Base-by-base conservation (phyloP, 129 eudicot species). In the Escallonia rubra region DNA sequence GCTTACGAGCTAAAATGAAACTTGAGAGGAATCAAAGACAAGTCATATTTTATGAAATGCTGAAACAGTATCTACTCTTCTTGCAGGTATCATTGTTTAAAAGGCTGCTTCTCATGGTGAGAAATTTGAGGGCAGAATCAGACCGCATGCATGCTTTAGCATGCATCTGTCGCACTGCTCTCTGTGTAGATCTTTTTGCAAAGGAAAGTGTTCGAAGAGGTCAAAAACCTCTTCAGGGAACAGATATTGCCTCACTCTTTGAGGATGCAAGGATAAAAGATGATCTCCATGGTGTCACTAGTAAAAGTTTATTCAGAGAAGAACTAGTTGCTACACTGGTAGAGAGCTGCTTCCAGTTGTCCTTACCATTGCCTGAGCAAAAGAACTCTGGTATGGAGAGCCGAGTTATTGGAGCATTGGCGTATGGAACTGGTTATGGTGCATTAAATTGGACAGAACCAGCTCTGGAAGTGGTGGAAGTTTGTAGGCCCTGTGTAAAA, bases 131-230 rank as follows among this genome's bases (percentile, higher is more conserved):
- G 72, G 98, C 98, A 59, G 98, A 91, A 70, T 91, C 98, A 55
- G 98, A 91, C 51, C 88, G 98, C 65, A 91, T 91, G 98, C 98
- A 91, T 80, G 98, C 98, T 59, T 75, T 91, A 79, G 98, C 98
- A 52, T 91, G 98, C 69, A 91, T 91, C 68, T 88, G 98, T 70
- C 87, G 98, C 39, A 91, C 98, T 38, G 96, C 98, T 68, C 96
- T 91, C 42, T 88, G 96, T 79, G 98, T 91, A 59, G 96, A 91
- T 77, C 98, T 91, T 59, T 91, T 91, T 61, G 94, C 96, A 16
- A 91, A 88, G 77, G 98, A 91, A 77, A 91, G 86, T 69, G 97
- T 86, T 76, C 81, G 97, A 63, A 80, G 97, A 84, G 97, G 98
- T 45, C 98, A 93, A 70, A 93, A 93, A 67, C 98, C 98, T 70